A percentile compares a stretch with the other conserved stretches of the same genome.
These are phyloP conservation scores for Fusarium guadeloupense DNA, from an alignment of 2,329 filamentous ascomycete species.

Conservation along the genomic window DNA sequence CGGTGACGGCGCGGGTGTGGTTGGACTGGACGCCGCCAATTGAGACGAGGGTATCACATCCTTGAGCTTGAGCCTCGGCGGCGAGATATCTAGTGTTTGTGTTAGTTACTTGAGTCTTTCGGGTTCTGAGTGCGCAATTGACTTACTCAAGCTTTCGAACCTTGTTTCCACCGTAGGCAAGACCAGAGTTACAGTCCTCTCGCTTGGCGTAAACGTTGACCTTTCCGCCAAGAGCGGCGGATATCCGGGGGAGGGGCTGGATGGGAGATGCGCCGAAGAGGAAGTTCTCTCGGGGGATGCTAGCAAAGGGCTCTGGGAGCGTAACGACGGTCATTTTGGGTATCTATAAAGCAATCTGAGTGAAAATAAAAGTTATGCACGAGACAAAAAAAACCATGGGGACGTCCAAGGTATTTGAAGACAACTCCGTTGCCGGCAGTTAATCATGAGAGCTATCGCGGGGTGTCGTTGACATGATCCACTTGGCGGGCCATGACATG, in stretches of 20 bases:
- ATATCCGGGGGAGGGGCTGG: constrained; percentile 72
- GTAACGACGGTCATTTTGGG: constrained; percentile 47
- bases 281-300: constrained; percentile 68
- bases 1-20: constrained; percentile 74
- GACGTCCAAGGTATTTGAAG: constrained; percentile 1
- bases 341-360: neutral
- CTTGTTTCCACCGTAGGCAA: constrained; percentile 76
- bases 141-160: constrained; percentile 71
- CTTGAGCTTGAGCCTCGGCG: constrained; percentile 66
- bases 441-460: constrained; percentile 30
- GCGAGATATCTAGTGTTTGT: constrained; percentile 64
- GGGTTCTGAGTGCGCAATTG: neutral
- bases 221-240: constrained; percentile 65
- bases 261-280: constrained; percentile 76
- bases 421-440: constrained; percentile 29
- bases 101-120: neutral
- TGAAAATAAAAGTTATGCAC: neutral
- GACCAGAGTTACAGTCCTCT: constrained; percentile 74
- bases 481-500: constrained; percentile 15
- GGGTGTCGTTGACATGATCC: constrained; percentile 26
- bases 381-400: neutral
- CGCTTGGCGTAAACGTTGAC: constrained; percentile 75
- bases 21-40: constrained; percentile 77
- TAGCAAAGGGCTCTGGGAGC: constrained; percentile 70
- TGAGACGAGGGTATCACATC: constrained; percentile 69